These are phyloP conservation scores for Penicillium nordicum DNA, from an alignment of 2,329 filamentous ascomycete species.

Conservation along the genomic window DNA sequence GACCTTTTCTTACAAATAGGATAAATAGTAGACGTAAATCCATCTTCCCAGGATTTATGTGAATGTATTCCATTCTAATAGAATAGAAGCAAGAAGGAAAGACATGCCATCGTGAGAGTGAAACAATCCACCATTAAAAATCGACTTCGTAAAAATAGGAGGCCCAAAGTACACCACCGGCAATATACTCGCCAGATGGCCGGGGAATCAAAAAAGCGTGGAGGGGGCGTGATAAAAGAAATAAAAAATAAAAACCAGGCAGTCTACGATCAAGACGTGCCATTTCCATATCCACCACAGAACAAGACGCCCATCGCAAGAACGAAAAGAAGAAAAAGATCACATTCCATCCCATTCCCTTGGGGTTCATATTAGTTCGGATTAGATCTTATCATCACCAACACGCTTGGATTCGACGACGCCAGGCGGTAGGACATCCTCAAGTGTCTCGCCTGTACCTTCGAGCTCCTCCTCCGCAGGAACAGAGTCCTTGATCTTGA, in stretches of 20 bases:
- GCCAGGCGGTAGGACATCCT: conserved; percentile 56
- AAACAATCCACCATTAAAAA: neutral
- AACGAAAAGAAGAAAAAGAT: neutral
- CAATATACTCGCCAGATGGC: neutral
- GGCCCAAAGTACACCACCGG: neutral
- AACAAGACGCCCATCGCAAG: neutral
- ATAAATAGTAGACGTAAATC: neutral
- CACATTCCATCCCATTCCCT: neutral
- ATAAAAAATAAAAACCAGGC: neutral
- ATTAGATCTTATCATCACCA: conserved; percentile 9
- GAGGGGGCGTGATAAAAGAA: neutral
- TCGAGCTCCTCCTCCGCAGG: conserved; percentile 72
- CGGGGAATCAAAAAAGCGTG: neutral
- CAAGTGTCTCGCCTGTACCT: conserved; percentile 75
- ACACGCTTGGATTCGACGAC: conserved; percentile 10
- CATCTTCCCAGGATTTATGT: neutral
- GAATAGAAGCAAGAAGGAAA: neutral
- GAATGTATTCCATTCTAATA: neutral
- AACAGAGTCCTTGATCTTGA: conserved; percentile 73
- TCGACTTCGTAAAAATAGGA: neutral
- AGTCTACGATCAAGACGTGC: neutral
- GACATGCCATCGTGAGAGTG: neutral
- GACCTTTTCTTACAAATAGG: no score
- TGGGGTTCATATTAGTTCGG: neutral
- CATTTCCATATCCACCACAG: neutral